phyloP scores from a whole-genome alignment of 2,329 filamentous ascomycete species.

The Trichoderma cornu-damae region DNA sequence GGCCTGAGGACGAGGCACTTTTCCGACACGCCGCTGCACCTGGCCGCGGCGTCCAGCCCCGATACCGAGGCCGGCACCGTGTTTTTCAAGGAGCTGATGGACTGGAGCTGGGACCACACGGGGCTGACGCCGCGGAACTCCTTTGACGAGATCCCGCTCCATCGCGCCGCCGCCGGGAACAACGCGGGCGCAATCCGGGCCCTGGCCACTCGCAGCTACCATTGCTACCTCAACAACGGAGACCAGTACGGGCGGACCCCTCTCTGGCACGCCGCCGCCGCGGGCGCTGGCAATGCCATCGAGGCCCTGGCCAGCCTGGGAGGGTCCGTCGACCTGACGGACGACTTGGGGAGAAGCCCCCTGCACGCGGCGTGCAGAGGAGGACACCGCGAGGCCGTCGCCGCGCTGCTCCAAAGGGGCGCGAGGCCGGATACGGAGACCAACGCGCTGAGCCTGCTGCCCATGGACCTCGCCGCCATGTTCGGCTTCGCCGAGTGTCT shows the following conservation, averaged over 20 bases:
- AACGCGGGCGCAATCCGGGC: neutral
- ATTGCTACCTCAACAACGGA: neutral
- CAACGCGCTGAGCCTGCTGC: neutral
- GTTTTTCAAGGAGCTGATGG: neutral
- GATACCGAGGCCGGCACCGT: neutral
- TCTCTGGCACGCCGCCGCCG: slow-evolving; percentile 14
- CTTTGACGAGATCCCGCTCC: slow-evolving; percentile 17
- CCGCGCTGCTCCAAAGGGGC: neutral
- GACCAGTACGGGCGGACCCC: slow-evolving; percentile 8
- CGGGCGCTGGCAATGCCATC: slow-evolving; percentile 2
- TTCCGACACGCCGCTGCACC: slow-evolving; percentile 2
- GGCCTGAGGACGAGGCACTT: neutral
- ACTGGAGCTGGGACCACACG: neutral
- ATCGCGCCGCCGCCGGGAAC: slow-evolving; percentile 8
- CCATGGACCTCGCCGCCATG: slow-evolving; percentile 15
- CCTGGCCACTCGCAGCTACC: neutral
- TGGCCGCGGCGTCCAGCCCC: slow-evolving; percentile 8
- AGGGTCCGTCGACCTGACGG: neutral
- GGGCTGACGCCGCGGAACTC: neutral
- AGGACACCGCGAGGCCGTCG: slow-evolving; percentile 7
- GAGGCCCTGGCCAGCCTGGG: neutral
- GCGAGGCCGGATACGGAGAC: slow-evolving; percentile 2
- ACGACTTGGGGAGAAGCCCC: slow-evolving; percentile 12
- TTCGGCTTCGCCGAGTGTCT: slow-evolving; percentile 10
- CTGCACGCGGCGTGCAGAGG: slow-evolving; percentile 13